Evolutionary conservation across 2,329 filamentous ascomycete species (phyloP), one percentile per base, ranked within the genome.

Genomic region (Simplicillium aogashimaense): DNA sequence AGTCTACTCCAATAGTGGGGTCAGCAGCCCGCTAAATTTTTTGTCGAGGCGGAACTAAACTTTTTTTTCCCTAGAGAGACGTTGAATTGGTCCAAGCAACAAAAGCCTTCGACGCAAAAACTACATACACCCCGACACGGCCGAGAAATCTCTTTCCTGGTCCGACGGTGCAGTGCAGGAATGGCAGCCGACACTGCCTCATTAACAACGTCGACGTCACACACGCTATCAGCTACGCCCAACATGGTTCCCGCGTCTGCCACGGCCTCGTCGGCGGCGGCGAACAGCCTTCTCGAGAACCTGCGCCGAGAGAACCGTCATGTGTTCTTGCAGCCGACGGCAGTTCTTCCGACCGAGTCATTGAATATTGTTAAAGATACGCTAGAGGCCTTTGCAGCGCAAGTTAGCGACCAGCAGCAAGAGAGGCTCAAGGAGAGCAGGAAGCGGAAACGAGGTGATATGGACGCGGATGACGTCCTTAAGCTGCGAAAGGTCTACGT

Each of bases 401-500:
- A 79, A 41, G 70, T 95, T 28, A 80, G 80, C 50, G 76, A 86
- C 46, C 74, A 81, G 50, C 88, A 95, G 58, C 70, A 76, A 44
- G 66, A 74, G 52, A 74, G 81, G 42, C 66, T 84, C 48, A 81
- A 81, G 48, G 76, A 83, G 47, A 80, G 78, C 50, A 81, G 76
- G 60, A 94, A 94, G 67, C 72, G 85, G 46, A 94, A 92, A 69
- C 72, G 85, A 49, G 69, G 72, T 35, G 59, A 62, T 18, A 64
- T 70, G 38, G 61, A 61, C 28, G 59, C 60, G 29, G 52, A 63
- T 36, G 63, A 75, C 47, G 65, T 83, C 2, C 56, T 95, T 47
- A 87, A 87, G 52, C 67, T 95, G 52, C 81, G 84, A 52, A 88
- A 85, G 60, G 68, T 98, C 13, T 85, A 95, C 57, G 69, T 87